phyloP scores from a whole-genome alignment of 2,329 filamentous ascomycete genomes.

The Fusarium newnesense region DNA sequence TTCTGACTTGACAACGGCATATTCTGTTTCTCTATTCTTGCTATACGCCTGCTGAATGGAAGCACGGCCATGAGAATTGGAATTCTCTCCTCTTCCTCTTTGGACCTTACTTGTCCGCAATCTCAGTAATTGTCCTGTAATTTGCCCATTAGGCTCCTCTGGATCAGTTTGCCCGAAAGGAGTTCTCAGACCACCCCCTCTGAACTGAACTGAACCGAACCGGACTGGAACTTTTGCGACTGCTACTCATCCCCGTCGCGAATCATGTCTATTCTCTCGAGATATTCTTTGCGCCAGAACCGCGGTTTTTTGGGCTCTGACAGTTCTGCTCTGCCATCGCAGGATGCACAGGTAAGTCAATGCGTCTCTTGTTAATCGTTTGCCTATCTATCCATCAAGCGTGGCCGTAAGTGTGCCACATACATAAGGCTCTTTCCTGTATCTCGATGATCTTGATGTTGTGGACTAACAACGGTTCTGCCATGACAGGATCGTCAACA shows the following conservation, averaged over 20 bases:
- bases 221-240: slow-evolving; percentile 26
- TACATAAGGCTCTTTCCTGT: slow-evolving; percentile 18
- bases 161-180: slow-evolving; percentile 3
- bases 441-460: slow-evolving; percentile 5
- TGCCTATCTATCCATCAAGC: neutral
- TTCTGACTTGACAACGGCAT: slow-evolving; percentile 28
- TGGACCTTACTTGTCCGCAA: slow-evolving; percentile 33
- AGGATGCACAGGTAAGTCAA: slow-evolving; percentile 58
- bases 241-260: slow-evolving; percentile 30
- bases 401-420: slow-evolving; percentile 1
- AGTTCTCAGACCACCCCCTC: slow-evolving; percentile 29
- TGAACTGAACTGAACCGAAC: neutral
- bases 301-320: slow-evolving; percentile 62
- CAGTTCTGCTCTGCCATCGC: slow-evolving; percentile 61
- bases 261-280: slow-evolving; percentile 47
- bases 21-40: slow-evolving; percentile 1
- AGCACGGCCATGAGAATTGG: slow-evolving; percentile 35
- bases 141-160: slow-evolving; percentile 11
- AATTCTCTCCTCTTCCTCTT: slow-evolving; percentile 1
- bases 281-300: slow-evolving; percentile 51
- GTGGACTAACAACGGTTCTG: slow-evolving; percentile 23
- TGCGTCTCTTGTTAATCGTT: slow-evolving; percentile 7
- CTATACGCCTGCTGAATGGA: slow-evolving; percentile 1
- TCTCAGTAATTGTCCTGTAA: slow-evolving; percentile 2
- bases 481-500: slow-evolving; percentile 59